A percentile compares a stretch with the other conserved stretches of the same genome.
These are phyloP conservation scores for Kurtzmaniella fragi DNA, from an alignment of 805 yeast species.

Conservation along the genomic window DNA sequence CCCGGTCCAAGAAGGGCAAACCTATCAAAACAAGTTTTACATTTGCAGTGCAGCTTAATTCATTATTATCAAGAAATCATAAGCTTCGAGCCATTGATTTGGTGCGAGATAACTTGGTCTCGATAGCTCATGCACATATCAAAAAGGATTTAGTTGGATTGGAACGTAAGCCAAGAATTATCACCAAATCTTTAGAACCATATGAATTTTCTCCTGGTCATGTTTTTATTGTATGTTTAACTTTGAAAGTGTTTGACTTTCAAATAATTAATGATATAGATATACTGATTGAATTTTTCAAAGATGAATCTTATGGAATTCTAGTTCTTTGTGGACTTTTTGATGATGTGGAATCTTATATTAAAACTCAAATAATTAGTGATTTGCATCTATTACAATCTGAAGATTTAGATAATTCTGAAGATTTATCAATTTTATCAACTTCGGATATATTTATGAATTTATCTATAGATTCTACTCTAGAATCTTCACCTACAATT, in stretches of 20 bases:
- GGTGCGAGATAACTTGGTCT: slow-evolving; percentile 28
- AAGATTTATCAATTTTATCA: not conserved
- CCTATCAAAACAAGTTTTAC: too few species aligned
- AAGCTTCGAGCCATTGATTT: slow-evolving; percentile 27
- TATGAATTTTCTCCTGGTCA: slow-evolving; percentile 14
- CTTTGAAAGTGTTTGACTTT: slow-evolving; percentile 19
- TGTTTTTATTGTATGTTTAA: slow-evolving; percentile 28
- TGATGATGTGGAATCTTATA: slow-evolving; percentile 22
- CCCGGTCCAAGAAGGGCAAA: too few species aligned
- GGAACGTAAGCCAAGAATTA: not conserved
- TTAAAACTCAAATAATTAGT: slow-evolving; percentile 12
- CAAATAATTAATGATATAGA: slow-evolving; percentile 11
- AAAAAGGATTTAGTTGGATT: not conserved
- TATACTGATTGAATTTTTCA: slow-evolving; percentile 17
- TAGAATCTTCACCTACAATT: slow-evolving; percentile 5
- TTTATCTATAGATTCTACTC: slow-evolving; percentile 1
- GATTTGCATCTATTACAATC: slow-evolving; percentile 7
- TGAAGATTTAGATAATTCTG: not conserved
- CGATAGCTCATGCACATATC: slow-evolving; percentile 19
- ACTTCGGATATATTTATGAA: not conserved
- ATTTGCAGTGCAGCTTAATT: slow-evolving; percentile 18
- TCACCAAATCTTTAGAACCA: slow-evolving; percentile 3
- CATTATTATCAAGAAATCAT: slow-evolving; percentile 25
- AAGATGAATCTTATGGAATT: slow-evolving; percentile 27
- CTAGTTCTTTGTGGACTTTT: slow-evolving; percentile 20